These are phyloP conservation scores for Claviceps purpurea DNA, from an alignment of 2,329 filamentous ascomycete species.

Conservation along the genomic window DNA sequence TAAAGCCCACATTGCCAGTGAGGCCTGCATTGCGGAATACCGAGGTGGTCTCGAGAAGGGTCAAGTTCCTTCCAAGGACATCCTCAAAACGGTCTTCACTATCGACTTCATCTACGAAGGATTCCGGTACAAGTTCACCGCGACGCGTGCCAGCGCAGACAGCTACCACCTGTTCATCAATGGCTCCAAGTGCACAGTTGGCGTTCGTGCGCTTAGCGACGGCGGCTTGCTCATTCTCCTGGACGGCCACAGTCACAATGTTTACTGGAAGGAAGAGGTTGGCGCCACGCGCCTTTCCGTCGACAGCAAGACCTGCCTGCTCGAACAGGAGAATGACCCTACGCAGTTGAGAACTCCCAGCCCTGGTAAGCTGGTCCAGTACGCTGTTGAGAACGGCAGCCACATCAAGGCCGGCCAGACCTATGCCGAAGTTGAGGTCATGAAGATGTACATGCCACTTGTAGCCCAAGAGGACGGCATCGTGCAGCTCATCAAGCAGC, in stretches of 20 bases:
- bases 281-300: conserved; percentile 91
- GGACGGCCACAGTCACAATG: conserved; percentile 86
- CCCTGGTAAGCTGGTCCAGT: conserved; percentile 96
- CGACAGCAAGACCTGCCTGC: conserved; percentile 92
- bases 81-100: conserved; percentile 93
- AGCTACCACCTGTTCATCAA: conserved; percentile 99
- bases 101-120: conserved; percentile 99
- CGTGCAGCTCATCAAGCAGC: conserved; percentile 97
- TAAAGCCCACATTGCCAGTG: conserved; percentile 90
- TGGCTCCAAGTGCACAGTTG: conserved; percentile 88
- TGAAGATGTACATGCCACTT: conserved; percentile 99
- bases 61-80: conserved; percentile 91
- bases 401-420: conserved; percentile 86
- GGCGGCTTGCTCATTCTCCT: conserved; percentile 87
- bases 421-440: conserved; percentile 96
- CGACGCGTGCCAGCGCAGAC: conserved; percentile 79
- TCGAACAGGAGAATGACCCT: conserved; percentile 98
- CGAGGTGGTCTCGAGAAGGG: conserved; percentile 84
- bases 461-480: conserved; percentile 90
- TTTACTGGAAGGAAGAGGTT: conserved; percentile 99
- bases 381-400: conserved; percentile 86
- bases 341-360: conserved; percentile 91
- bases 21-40: conserved; percentile 78
- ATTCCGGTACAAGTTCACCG: conserved; percentile 93
- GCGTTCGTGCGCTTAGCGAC: conserved; percentile 83